phyloP scores from a whole-genome alignment of 2,329 filamentous ascomycete species.

The Tolypocladium inflatum region DNA sequence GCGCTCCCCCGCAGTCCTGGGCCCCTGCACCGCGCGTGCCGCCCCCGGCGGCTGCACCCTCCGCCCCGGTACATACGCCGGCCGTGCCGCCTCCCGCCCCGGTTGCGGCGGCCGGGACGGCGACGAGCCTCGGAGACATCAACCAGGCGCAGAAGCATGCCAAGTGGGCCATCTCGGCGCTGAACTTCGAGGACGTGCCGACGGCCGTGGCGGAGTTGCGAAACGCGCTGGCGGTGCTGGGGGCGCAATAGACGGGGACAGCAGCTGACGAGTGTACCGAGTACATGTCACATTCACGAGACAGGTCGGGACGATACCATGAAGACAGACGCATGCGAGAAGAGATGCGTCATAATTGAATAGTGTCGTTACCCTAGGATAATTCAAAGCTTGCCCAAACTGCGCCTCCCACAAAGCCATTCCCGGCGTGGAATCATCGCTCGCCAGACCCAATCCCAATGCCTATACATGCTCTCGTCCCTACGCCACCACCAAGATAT shows the following conservation, averaged over 20 bases:
- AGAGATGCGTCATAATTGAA: not conserved
- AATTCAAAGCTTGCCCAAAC: not conserved
- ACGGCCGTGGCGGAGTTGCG: constrained; percentile 82
- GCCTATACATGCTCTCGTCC: not conserved
- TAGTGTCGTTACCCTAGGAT: not conserved
- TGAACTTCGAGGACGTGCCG: constrained; percentile 91
- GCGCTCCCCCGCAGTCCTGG: constrained; percentile 9
- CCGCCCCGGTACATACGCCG: not conserved
- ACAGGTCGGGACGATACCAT: not conserved
- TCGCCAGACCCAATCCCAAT: not conserved
- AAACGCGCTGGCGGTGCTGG: constrained; percentile 62
- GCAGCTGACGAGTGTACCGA: not conserved
- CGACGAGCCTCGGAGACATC: constrained; percentile 46
- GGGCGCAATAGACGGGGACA: constrained; percentile 33
- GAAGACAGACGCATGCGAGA: not conserved
- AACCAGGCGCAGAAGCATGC: constrained; percentile 86
- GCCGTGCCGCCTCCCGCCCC: not conserved
- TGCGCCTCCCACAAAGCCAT: not conserved
- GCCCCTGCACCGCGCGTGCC: not conserved
- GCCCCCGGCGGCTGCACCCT: not conserved
- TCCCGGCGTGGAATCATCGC: not conserved
- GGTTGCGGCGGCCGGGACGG: constrained; percentile 1
- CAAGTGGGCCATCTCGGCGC: constrained; percentile 89
- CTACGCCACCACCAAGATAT: constrained; percentile 10
- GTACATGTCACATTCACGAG: not conserved